Evolutionary conservation across 371 early-diverging fungal genomes (phyloP), one percentile per base, ranked within the genome.

Genomic region (Mitosporidium daphniae): DNA sequence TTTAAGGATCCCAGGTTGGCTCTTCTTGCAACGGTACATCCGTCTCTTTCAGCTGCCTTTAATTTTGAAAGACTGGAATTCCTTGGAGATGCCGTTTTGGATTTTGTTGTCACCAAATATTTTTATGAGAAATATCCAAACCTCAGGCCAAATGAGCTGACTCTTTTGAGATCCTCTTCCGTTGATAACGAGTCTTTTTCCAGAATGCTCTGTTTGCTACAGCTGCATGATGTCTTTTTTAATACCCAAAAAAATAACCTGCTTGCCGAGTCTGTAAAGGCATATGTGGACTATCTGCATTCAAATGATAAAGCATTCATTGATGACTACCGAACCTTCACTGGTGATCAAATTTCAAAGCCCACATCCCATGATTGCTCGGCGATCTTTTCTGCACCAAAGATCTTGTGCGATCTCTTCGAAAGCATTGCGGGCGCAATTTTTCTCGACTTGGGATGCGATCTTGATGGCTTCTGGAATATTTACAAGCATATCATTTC

Each of bases 1-100:
- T 78, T 75, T 45, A 45, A 55, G 17, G 44, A 59, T 17, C 57
- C 51, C 3, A 16, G 41, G 0, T 31, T 68, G 20, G 34, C 64
- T 5, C 40, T 53, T 0, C 74, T 75, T 37, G 84, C 84, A n/a
- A n/a, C n/a, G n/a, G n/a, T n/a, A n/a, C n/a, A n/a, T 0, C 37
- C 75, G 26, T 77, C 78, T 0, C 84, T 80, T 36, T 55, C 69
- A 11, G 61, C 64, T 28, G 47, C 53, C 3, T 48, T 55, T 10
- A 48, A 52, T 20, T 24, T 27, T 8, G 3, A 16, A 40, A 48
- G 84, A 2, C 48, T 86, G 1, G 84, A 86, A 44, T 82, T 68
- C 35, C 36, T 82, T 25, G 86, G 86, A n/a, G 84, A 86, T 38
- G 66, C 80, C 0, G 55, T 80, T 4, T 37, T 84, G 9, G 73